phyloP scores from a whole-genome alignment of 441 rosid species.

The Arabidopsis hybrid region DNA sequence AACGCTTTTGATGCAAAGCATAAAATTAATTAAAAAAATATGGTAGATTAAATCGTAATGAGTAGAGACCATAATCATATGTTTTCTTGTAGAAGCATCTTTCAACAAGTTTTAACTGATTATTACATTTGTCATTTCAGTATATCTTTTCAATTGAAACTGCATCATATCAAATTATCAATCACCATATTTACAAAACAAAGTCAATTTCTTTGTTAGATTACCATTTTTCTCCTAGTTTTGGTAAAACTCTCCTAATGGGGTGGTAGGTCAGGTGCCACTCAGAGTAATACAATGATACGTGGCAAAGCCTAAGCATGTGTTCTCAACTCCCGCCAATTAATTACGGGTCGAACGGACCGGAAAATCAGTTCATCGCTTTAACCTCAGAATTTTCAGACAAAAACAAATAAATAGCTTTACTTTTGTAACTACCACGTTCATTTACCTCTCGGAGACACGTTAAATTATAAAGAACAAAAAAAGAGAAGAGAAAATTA shows the following conservation, averaged over 20 bases:
- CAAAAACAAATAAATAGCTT: constrained; percentile 2
- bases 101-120: neutral
- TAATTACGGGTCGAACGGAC: constrained; percentile 41
- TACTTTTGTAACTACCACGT: constrained; percentile 24
- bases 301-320: constrained; percentile 30
- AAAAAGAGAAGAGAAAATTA: neutral
- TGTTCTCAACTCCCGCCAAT: constrained; percentile 36
- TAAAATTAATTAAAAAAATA: neutral
- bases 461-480: neutral
- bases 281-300: constrained; percentile 11
- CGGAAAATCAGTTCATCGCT: constrained; percentile 41
- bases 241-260: constrained; percentile 9
- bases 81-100: neutral
- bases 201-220: neutral
- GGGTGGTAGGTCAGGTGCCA: constrained; percentile 43
- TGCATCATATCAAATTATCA: too few relatives aligned
- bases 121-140: neutral
- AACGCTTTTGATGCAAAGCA: constrained; percentile 2
- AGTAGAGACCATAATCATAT: constrained; percentile 3
- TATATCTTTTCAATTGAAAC: neutral
- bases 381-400: constrained; percentile 38
- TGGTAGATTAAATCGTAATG: constrained; percentile 1
- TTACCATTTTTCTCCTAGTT: neutral
- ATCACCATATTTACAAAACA: neutral
- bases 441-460: constrained; percentile 9